Evolutionary conservation across 768 basidiomycete genomes (phyloP), one percentile per base, ranked within the genome.

Genomic region (Termitomyces sp.): DNA sequence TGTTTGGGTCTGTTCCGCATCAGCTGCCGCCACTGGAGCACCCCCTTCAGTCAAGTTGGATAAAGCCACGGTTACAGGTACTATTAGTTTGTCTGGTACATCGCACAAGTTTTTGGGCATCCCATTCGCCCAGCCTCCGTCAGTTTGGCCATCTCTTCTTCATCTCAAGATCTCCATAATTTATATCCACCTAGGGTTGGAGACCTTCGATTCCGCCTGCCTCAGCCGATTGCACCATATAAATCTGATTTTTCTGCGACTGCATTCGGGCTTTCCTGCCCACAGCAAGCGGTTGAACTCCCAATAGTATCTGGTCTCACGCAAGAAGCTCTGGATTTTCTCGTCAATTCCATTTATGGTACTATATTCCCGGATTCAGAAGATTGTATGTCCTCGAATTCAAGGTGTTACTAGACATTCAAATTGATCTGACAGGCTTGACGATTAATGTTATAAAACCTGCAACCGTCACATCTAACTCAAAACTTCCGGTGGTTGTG

Each of bases 71-170:
- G 68, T 83, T 40, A 72, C 74, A 35, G 81, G 81, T 1, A 52
- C 65, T 10, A 64, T 46, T 6, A 55, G 54, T 44, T 5, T 63
- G 3, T 67, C 72, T 40, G 73, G 72, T 1, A 43, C 56, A 3
- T 61, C 75, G 3, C 63, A 71, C 19, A 69, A 73, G 47, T 82
- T 79, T 58, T 64, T 79, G 2, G 79, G 80, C 2, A 79, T 82
- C 41, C 79, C 79, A 5, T 82, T 76, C 53, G 79, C 79, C 1
- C 62, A 74, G 58, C 73, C 79, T 19, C 79, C 79, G 81, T 81
- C 59, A 61, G 79, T 67, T 44, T 3, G 27, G 14, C 1, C 9
- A 12, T 19, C 11, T 28, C 11, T 43, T 10, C 14, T 44, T 11
- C 10, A 30, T 35, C 3, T 27, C 9, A 11, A 11, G 5, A 30